phyloP scores from a whole-genome alignment of 1,284 basidiomycete genomes.

The Kalmanozyma brasiliensis region DNA sequence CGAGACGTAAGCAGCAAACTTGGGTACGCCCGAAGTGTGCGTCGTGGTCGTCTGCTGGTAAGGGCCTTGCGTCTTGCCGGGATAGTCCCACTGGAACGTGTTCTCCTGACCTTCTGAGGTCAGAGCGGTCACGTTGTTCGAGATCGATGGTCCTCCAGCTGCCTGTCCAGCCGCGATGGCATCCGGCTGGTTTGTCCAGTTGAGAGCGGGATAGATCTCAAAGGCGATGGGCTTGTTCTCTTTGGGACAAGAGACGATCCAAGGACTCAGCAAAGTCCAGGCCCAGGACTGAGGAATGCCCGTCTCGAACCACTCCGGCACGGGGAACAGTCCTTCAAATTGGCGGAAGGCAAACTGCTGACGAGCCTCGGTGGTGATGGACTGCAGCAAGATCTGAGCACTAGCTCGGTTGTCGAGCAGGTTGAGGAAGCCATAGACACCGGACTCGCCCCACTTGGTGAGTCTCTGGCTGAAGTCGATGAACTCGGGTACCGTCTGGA shows the following conservation, averaged over 20 bases:
- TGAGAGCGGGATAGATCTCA: slow-evolving; percentile 56
- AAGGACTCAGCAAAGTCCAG: slow-evolving; percentile 57
- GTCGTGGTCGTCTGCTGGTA: slow-evolving; percentile 52
- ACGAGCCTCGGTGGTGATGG: slow-evolving; percentile 56
- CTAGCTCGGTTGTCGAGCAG: slow-evolving; percentile 52
- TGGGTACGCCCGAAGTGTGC: slow-evolving; percentile 38
- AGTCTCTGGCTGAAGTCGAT: slow-evolving; percentile 52
- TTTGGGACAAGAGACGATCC: slow-evolving; percentile 46
- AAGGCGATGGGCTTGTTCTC: slow-evolving; percentile 50
- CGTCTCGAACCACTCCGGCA: slow-evolving; percentile 57
- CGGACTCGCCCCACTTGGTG: slow-evolving; percentile 56
- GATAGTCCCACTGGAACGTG: slow-evolving; percentile 43
- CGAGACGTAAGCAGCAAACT: slow-evolving; percentile 53
- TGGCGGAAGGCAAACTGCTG: slow-evolving; percentile 55
- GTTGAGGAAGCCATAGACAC: slow-evolving; percentile 55
- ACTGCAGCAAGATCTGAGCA: slow-evolving; percentile 54
- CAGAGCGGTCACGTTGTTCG: slow-evolving; percentile 54
- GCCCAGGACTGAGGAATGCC: slow-evolving; percentile 55
- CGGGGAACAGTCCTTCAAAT: slow-evolving; percentile 46
- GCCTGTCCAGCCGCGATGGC: slow-evolving; percentile 38
- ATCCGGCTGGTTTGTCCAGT: slow-evolving; percentile 48
- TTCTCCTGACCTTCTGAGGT: slow-evolving; percentile 43
- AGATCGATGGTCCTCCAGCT: slow-evolving; percentile 50
- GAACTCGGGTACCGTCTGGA: slow-evolving; percentile 47
- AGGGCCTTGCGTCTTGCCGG: slow-evolving; percentile 50